These are phyloP conservation scores for Boletus tomentosulus DNA, from an alignment of 768 basidiomycete genomes.

Conservation along the genomic window DNA sequence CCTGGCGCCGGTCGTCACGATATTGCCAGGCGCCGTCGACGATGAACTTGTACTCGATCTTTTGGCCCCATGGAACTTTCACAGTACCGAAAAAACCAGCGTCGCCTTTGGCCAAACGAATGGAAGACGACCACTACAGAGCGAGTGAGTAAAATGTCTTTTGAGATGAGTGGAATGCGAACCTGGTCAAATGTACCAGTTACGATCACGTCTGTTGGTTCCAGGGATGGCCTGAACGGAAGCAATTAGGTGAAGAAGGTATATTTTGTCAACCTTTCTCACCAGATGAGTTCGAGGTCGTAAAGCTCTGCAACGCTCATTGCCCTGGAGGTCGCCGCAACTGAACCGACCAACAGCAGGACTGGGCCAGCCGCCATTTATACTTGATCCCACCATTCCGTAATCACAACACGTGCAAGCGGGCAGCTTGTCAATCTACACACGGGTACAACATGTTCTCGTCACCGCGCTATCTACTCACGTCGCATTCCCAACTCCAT, in stretches of 20 bases:
- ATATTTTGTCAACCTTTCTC: slow-evolving; percentile 20
- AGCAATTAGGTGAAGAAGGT: slow-evolving; percentile 1
- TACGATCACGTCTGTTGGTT: slow-evolving; percentile 56
- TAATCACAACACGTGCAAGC: slow-evolving; percentile 21
- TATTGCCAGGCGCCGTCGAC: slow-evolving; percentile 69
- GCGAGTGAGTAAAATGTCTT: slow-evolving; percentile 3
- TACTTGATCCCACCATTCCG: slow-evolving; percentile 16
- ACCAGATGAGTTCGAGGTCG: slow-evolving; percentile 54
- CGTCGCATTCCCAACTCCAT: slow-evolving; percentile 5
- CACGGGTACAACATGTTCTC: slow-evolving; percentile 14
- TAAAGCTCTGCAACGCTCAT: slow-evolving; percentile 41
- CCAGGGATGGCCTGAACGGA: slow-evolving; percentile 51
- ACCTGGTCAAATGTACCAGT: slow-evolving; percentile 81
- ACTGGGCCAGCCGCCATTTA: slow-evolving; percentile 17
- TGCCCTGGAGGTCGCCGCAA: slow-evolving; percentile 17
- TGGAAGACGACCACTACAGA: slow-evolving; percentile 56
- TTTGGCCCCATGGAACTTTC: slow-evolving; percentile 57
- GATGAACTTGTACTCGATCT: slow-evolving; percentile 72
- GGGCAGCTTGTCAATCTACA: not conserved
- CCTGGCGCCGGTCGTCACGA: slow-evolving; percentile 52
- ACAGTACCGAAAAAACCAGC: slow-evolving; percentile 54
- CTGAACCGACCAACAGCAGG: slow-evolving; percentile 8
- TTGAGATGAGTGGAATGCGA: slow-evolving; percentile 20
- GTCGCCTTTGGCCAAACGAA: slow-evolving; percentile 48
- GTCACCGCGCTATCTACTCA: not conserved